Percentiles rank a stretch among this genome's conserved stretches.
Evolutionary conservation across 768 basidiomycete species (phyloP).

Genomic region (Galerina marginata): DNA sequence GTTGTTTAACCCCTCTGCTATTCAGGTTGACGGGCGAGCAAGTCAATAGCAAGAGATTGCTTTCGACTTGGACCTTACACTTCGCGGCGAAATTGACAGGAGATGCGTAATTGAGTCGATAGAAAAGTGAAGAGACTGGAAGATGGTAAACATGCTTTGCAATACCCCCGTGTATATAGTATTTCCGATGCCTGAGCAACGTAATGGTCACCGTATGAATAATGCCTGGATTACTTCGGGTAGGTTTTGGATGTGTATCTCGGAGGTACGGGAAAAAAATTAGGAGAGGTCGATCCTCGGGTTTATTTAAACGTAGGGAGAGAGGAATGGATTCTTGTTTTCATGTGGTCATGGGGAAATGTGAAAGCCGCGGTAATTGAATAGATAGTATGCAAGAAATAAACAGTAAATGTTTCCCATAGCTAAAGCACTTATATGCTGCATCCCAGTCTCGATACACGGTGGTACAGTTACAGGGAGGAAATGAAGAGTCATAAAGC

Average conservation of each 20-base stretch:
- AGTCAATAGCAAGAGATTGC: conserved; percentile 82
- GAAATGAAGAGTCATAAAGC: conserved; percentile 1
- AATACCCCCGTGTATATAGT: neutral
- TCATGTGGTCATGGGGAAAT: too few relatives aligned
- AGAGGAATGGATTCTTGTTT: too few relatives aligned
- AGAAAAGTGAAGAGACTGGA: neutral
- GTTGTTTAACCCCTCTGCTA: conserved; percentile 13
- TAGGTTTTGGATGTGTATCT: too few relatives aligned
- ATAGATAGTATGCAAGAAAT: too few relatives aligned
- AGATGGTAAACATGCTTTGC: conserved; percentile 8
- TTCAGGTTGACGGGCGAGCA: conserved; percentile 80
- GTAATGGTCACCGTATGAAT: conserved; percentile 5
- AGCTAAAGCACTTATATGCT: neutral
- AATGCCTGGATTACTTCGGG: too few relatives aligned
- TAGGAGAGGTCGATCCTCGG: too few relatives aligned
- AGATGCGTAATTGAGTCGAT: conserved; percentile 35
- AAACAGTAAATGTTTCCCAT: too few relatives aligned
- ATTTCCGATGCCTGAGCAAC: conserved; percentile 13
- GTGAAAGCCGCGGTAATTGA: too few relatives aligned
- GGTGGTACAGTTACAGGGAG: conserved; percentile 10
- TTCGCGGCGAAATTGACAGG: conserved; percentile 75
- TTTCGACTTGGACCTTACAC: conserved; percentile 94
- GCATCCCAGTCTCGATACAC: neutral
- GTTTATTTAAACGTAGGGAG: too few relatives aligned
- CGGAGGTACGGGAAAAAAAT: too few relatives aligned